phyloP scores from a whole-genome alignment of 2,329 filamentous ascomycete species.

The Penicillium sumatraense region DNA sequence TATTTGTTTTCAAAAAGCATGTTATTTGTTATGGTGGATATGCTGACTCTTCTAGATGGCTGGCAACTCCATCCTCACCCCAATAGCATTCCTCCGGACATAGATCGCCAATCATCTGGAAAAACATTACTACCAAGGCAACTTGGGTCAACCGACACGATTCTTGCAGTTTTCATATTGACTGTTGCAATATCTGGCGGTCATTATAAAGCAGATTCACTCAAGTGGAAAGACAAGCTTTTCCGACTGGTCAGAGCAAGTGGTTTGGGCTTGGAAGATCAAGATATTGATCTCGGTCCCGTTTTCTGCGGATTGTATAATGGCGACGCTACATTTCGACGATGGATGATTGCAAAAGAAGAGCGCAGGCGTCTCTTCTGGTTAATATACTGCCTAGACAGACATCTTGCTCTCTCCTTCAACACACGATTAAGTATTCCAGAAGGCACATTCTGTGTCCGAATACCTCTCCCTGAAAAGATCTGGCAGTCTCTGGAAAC shows the following conservation, averaged over 20 bases:
- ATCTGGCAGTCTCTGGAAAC: constrained; percentile 48
- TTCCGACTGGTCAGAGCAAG: constrained; percentile 44
- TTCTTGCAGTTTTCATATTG: constrained; percentile 52
- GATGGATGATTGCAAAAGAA: constrained; percentile 37
- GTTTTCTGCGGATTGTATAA: constrained; percentile 46
- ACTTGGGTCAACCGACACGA: constrained; percentile 41
- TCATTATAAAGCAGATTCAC: constrained; percentile 55
- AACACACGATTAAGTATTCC: constrained; percentile 51
- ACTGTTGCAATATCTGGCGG: constrained; percentile 54
- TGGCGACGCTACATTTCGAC: constrained; percentile 17
- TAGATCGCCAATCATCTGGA: constrained; percentile 20
- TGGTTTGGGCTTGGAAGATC: constrained; percentile 46
- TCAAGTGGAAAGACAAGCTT: constrained; percentile 55
- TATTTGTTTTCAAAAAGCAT: neutral
- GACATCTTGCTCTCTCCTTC: constrained; percentile 55
- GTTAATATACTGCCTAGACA: constrained; percentile 54
- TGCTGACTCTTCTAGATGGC: constrained; percentile 7
- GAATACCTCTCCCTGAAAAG: constrained; percentile 45
- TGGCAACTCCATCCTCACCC: constrained; percentile 20
- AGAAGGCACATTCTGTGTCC: constrained; percentile 49
- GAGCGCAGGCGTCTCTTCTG: constrained; percentile 55
- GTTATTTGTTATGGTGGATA: neutral
- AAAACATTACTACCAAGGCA: constrained; percentile 20
- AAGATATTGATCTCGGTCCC: constrained; percentile 38
- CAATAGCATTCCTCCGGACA: constrained; percentile 3